Percentiles rank a stretch among this genome's conserved stretches.
Conservation (phyloP, 139 green algal genomes). For the Chlorella sp. region DNA sequence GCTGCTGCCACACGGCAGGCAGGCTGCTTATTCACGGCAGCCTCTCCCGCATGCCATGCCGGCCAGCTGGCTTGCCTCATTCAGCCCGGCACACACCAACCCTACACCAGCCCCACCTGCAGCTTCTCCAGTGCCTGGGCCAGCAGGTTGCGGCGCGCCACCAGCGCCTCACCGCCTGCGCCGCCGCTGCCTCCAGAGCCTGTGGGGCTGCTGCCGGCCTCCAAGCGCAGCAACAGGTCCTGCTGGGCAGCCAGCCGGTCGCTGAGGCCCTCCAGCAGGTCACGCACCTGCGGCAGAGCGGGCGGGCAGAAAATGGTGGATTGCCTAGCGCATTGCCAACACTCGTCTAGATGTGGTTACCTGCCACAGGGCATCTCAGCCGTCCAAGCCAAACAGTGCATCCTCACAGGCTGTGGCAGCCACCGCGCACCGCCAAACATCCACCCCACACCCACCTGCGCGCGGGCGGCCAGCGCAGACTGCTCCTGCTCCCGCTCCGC, state of each 20-base stretch:
- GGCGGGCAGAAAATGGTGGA: too few species aligned
- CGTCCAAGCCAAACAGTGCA: too few species aligned
- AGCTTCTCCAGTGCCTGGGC: slow-evolving; percentile 20
- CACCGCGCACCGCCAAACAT: too few species aligned
- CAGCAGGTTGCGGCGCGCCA: slow-evolving; percentile 1
- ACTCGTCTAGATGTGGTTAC: too few species aligned
- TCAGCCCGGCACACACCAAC: too few species aligned
- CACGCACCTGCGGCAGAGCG: background rate
- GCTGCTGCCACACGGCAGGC: too few species aligned
- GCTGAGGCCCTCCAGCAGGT: slow-evolving; percentile 13
- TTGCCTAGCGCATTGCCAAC: too few species aligned
- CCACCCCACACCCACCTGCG: slow-evolving; percentile 12
- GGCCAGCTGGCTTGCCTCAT: too few species aligned
- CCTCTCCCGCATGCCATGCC: too few species aligned
- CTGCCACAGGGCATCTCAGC: too few species aligned
- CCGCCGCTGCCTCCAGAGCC: background rate
- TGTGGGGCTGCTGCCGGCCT: background rate
- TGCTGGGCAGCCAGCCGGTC: slow-evolving; percentile 12
- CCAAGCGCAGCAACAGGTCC: slow-evolving; percentile 20
- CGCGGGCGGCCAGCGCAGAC: background rate
- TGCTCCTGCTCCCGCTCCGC: slow-evolving; percentile 1
- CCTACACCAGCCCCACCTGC: background rate
- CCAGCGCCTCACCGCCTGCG: background rate
- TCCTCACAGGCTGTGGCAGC: too few species aligned
- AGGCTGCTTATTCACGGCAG: too few species aligned